Base-by-base conservation (phyloP, 306 rosid genomes). In the Malus asiatica region DNA sequence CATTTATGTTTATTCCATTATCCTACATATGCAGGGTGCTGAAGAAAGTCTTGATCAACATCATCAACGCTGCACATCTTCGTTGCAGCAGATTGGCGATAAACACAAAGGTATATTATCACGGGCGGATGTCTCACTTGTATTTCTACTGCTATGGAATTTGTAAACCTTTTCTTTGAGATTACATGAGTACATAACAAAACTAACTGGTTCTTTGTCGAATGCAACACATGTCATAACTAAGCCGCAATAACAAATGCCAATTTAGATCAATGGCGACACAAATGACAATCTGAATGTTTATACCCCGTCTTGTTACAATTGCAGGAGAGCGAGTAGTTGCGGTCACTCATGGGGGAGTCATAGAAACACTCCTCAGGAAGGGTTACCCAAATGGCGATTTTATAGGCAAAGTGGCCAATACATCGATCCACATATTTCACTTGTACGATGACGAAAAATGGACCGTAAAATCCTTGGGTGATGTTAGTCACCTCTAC, bases 21-120 rank as follows among this genome's bases (percentile, higher is more conserved):
- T 67, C 52, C 59, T 19, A 60, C 58, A 35, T 65, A 27, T 84
- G 79, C 87, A 95, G 97, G 99, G 97, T 61, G 99, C 97, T 30
- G 99, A 97, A 70, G 99, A 95, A 86, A 92, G 97, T 80, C 85
- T 80, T 75, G 92, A 79, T 78, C 96, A 88, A 76, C 93, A 92
- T 81, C 86, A 74, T 73, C 83, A 88, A 48, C 97, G 97, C 69
- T 71, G 96, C 83, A 86, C 93, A 61, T 87, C 96, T 77, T 79
- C 92, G 65, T 70, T 92, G 85, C 81, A 75, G 73, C 79, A 80
- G 75, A 90, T 90, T 75, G 93, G 88, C 72, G 76, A 66, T 33
- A 95, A 88, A 84, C 97, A 90, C 87, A 83, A 74, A 87, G 99
- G 99, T 95, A 70, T 46, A 67, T 57, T 19, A 32, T 75, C 75